These are phyloP conservation scores for Leccinum variicolor DNA, from an alignment of 768 basidiomycete genomes.

Conservation along the genomic window DNA sequence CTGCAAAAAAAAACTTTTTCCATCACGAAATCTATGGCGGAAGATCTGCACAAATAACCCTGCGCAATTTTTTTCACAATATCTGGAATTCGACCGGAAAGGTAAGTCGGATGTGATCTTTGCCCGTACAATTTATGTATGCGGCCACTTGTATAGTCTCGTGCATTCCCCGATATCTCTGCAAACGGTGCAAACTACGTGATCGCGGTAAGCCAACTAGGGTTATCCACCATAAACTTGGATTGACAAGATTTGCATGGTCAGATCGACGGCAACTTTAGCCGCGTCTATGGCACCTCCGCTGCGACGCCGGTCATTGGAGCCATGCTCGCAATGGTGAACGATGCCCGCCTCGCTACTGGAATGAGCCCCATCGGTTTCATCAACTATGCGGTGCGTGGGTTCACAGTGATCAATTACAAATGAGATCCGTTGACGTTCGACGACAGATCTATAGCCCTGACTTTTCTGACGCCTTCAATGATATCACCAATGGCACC, in stretches of 20 bases:
- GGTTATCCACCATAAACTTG: slow-evolving; percentile 5
- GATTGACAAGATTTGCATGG: slow-evolving; percentile 4
- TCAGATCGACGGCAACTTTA: slow-evolving; percentile 39
- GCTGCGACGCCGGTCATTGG: slow-evolving; percentile 65
- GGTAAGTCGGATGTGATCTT: slow-evolving; percentile 16
- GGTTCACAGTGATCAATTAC: too few species aligned
- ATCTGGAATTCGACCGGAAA: slow-evolving; percentile 47
- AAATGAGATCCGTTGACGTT: slow-evolving; percentile 10
- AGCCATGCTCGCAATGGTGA: slow-evolving; percentile 55
- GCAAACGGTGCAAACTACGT: slow-evolving; percentile 47
- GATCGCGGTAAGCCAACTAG: slow-evolving; percentile 12
- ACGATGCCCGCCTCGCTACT: slow-evolving; percentile 52
- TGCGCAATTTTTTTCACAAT: too few species aligned
- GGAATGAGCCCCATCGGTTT: slow-evolving; percentile 54
- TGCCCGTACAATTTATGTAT: not conserved
- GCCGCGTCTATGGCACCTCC: slow-evolving; percentile 49
- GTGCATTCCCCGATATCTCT: slow-evolving; percentile 59
- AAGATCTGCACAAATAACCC: too few species aligned
- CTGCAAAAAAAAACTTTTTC: not conserved
- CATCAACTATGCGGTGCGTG: slow-evolving; percentile 48
- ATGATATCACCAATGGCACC: slow-evolving; percentile 45
- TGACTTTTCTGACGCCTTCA: slow-evolving; percentile 40
- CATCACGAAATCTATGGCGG: too few species aligned
- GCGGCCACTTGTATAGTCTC: slow-evolving; percentile 31
- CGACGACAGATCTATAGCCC: slow-evolving; percentile 37